Base-by-base conservation (phyloP, 2,329 filamentous ascomycete genomes). In the Thermomyces lanuginosus region DNA sequence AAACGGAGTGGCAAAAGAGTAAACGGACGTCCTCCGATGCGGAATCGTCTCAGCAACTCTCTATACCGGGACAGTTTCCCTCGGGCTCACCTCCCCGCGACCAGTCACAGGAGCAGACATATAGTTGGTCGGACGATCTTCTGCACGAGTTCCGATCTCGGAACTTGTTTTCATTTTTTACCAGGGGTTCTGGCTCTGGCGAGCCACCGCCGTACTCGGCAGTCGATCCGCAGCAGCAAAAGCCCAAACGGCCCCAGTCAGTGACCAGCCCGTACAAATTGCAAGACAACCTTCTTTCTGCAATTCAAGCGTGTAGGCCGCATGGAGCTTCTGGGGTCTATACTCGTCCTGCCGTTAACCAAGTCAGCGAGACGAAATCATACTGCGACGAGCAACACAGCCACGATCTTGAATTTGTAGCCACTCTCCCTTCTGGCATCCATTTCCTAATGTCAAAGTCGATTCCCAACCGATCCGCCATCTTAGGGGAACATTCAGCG, bases 321-420 rank as follows among this genome's bases (percentile, higher is more conserved):
- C 75, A 84, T 49, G 76, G 79, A 36, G 81, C 79, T 1, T 65
- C 70, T 9, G 59, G 61, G 7, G 55, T 92, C n/a, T 86, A 80
- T 53, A 72, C 69, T 3, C 69, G 71, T 12, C 81, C 81, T 0
- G 59, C 69, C 28, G 75, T 77, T 18, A 74, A 71, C 34, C 59
- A 74, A 26, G 73, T 92, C 38, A 77, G 77, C 44, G 83, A 92
- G 49, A 77, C 81, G 39, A 69, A 75, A 20, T 77, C 78, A 0
- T 92, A 92, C 55, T 93, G 84, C 49, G 84, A 93, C 55, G 66
- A 71, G 38, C 75, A 61, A 13, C 71, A 77, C 2, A 72, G 70
- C 1, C 71, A 83, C 31, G 73, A 92, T 49, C 69, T 92, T 7
- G 60, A 61, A 9, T 75, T 76, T 42, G 64, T 72, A 8, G 76